Base-by-base conservation (phyloP, 768 basidiomycete species). In the Suillus brevipes region DNA sequence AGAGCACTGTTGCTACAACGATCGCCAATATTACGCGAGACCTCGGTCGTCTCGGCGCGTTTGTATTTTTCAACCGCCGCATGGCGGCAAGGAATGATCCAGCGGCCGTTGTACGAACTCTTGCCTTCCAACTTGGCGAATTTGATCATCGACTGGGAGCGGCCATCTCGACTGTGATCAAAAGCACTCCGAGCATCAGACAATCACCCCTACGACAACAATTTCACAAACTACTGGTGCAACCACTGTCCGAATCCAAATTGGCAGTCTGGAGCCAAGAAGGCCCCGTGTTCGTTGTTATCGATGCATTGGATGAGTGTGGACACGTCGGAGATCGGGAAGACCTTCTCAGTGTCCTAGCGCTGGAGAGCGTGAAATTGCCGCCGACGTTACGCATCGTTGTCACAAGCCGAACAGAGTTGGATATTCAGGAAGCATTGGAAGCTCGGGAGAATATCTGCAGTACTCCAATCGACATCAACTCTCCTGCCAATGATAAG, bases 261-360 rank as follows among this genome's bases (percentile, higher is more conserved):
- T 66, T 69, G 63, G 64, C 52, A 68, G 61, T 60, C 67, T 58
- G 57, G 57, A 58, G 16, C 38, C 65, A 63, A 64, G 72, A 64
- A 43, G 76, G 76, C 0, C 75, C 75, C 7, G 68, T 75, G 34
- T 60, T 79, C 20, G 42, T 79, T 12, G 60, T 79, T n/a, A 77
- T 79, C 60, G 78, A 79, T 37, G 77, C 75, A 4, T 68, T 79
- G 1, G 78, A 78, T 49, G 78, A 79, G 64, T 79, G 78, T 28
- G 68, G 66, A 16, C 67, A 68, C 20, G 68, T 71, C 4, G 25
- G 49, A 6, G 63, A 67, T 9, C 71, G 77, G 18, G 69, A 72
- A 28, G 74, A 71, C n/a, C 68, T 79, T 20, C 64, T 79, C 28
- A 66, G 31, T n/a, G 55, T 77, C 5, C 61, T 79, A n/a, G 71